Conservation (phyloP, 1,284 basidiomycete species). For the Mycena sp. region DNA sequence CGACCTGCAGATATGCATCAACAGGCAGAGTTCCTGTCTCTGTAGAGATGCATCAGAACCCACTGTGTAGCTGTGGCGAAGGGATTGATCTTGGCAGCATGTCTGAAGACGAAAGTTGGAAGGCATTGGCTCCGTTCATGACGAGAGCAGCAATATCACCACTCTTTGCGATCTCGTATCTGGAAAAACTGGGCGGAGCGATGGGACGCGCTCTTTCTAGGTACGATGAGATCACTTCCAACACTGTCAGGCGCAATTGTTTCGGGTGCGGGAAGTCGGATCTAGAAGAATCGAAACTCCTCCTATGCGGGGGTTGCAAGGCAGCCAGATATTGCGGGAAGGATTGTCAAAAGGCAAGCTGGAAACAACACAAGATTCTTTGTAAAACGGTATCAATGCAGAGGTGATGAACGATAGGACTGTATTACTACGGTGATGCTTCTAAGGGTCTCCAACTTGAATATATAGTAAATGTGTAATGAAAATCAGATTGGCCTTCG, state of each 20-base stretch:
- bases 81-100: constrained; percentile 46
- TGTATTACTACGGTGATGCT: no score
- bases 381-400: no score
- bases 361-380: constrained; percentile 41
- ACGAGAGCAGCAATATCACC: constrained; percentile 47
- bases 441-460: no score
- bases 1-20: constrained; percentile 43
- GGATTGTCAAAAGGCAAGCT: constrained; percentile 41
- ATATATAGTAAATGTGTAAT: no score
- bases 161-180: constrained; percentile 48
- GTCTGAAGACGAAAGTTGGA: constrained; percentile 39
- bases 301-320: background rate
- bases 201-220: constrained; percentile 38
- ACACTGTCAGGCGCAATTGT: constrained; percentile 35
- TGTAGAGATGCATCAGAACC: constrained; percentile 35
- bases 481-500: no score
- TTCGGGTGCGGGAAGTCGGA: constrained; percentile 35
- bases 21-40: constrained; percentile 39
- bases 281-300: constrained; percentile 41
- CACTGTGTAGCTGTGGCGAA: constrained; percentile 48
- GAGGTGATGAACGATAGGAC: no score
- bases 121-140: constrained; percentile 40
- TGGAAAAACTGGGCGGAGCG: constrained; percentile 40
- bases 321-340: constrained; percentile 18
- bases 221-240: no score